Evolutionary conservation across 1,139 yeast genomes (phyloP).

Genomic region (Hemisphaericaspora subhashii): DNA sequence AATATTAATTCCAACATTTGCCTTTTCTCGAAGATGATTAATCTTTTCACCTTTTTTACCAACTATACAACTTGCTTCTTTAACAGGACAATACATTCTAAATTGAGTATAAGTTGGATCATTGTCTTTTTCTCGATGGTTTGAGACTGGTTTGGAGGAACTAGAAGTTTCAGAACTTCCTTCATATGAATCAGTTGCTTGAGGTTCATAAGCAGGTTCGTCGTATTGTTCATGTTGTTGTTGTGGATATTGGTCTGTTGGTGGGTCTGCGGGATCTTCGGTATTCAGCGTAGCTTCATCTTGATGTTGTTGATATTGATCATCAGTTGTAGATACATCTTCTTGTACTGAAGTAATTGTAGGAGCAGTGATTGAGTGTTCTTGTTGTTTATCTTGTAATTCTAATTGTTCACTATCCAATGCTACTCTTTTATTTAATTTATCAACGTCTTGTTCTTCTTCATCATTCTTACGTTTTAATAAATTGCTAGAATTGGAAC

Average conservation of each 20-base stretch:
- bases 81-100: slow-evolving; percentile 75
- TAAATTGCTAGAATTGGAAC: slow-evolving; percentile 25
- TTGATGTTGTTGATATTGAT: slow-evolving; percentile 9
- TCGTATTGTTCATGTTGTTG: slow-evolving; percentile 2
- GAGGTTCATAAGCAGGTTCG: slow-evolving; percentile 4
- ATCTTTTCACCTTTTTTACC: slow-evolving; percentile 80
- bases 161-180: slow-evolving; percentile 3
- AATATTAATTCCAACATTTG: slow-evolving; percentile 71
- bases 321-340: slow-evolving; percentile 5
- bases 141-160: slow-evolving; percentile 22
- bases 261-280: slow-evolving; percentile 1
- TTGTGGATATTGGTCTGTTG: not conserved
- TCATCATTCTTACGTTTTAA: slow-evolving; percentile 73
- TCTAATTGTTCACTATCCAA: slow-evolving; percentile 57
- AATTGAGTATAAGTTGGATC: slow-evolving; percentile 64
- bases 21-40: slow-evolving; percentile 61
- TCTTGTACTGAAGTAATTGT: slow-evolving; percentile 9
- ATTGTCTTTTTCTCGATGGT: slow-evolving; percentile 38
- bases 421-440: slow-evolving; percentile 63
- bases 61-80: slow-evolving; percentile 73
- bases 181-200: not conserved
- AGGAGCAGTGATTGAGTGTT: slow-evolving; percentile 46
- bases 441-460: slow-evolving; percentile 38
- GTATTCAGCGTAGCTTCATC: no score
- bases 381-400: slow-evolving; percentile 33